Base-by-base conservation (phyloP, 805 yeast species). In the Pachysolen tannophilus region DNA sequence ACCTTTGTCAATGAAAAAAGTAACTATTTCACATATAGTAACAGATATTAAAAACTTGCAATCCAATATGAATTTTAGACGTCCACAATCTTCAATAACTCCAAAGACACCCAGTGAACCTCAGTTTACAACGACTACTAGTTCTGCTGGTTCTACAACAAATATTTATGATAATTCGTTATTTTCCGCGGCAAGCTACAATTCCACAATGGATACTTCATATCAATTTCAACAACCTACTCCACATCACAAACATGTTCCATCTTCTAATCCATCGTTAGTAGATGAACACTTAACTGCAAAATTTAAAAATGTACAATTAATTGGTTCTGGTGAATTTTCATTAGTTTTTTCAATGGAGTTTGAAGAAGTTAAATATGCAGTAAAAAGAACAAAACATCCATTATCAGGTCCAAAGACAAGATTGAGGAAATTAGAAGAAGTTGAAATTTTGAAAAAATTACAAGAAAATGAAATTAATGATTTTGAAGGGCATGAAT, bases 241-340 rank as follows among this genome's bases (percentile, higher is more conserved):
- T 11, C 35, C 24, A 24, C 34, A 18, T 26, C 30, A 11, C 14
- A n/a, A 27, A 8, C 14, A 27, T 27, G 11, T 16, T 4, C 16
- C n/a, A 15, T n/a, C 30, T 13, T n/a, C 11, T 10, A 15, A n/a
- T n/a, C 10, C 41, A 14, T 42, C 44, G 8, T 38, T 40, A 11
- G 43, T 53, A 13, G 72, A 66, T 47, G 60, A 60, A 23, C 75
- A 72, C 50, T 49, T 73, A 19, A 50, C 61, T 26, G 63, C 70
- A 9, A 66, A 65, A 45, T 73, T 73, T 55, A 80, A 79, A 16
- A 77, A 80, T 42, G 88, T 90, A 29, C 67, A 69, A 29, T 59
- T 78, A 30, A 61, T 90, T 16, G 95, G 95, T 3, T 64, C 72
- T 24, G 97, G 98, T 17, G 95, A 86, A 55, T 92, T 92, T 50